Conservation (phyloP, 2,329 filamentous ascomycete genomes). For the Cercospora sesami region DNA sequence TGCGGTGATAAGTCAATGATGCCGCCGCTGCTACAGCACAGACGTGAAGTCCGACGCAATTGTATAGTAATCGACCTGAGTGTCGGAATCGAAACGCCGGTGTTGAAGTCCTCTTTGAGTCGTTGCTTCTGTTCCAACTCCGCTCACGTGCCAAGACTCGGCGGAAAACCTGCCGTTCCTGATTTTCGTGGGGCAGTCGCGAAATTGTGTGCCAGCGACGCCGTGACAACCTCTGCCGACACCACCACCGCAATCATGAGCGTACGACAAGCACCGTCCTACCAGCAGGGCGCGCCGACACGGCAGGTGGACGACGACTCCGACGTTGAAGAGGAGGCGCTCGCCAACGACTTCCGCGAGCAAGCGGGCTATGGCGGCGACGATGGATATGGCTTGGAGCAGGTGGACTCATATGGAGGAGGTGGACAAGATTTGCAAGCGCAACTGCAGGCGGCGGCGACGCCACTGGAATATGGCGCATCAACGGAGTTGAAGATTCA, state of each 20-base stretch:
- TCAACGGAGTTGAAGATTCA: conserved; percentile 95
- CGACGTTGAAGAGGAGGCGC: conserved; percentile 92
- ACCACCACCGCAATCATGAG: conserved; percentile 37
- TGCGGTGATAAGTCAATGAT: background rate
- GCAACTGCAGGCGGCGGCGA: conserved; percentile 85
- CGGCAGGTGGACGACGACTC: conserved; percentile 58
- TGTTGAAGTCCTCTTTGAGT: background rate
- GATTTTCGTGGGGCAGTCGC: conserved; percentile 16
- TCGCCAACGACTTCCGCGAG: conserved; percentile 94
- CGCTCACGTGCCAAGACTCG: background rate
- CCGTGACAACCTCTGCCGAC: background rate
- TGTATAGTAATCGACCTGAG: background rate
- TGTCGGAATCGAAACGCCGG: background rate
- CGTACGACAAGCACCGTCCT: conserved; percentile 42
- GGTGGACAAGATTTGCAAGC: conserved; percentile 91
- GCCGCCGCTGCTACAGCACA: background rate
- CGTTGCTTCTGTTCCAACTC: background rate
- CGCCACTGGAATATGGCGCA: conserved; percentile 93
- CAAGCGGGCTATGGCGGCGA: conserved; percentile 90
- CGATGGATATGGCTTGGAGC: conserved; percentile 65
- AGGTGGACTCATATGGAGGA: conserved; percentile 60
- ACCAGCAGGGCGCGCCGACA: conserved; percentile 45
- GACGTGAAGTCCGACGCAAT: background rate
- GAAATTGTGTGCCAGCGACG: conserved; percentile 17
- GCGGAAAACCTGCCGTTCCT: conserved; percentile 1